These are phyloP conservation scores for Thinopyrum elongatum DNA, from an alignment of 176 grass and related monocot species.

Conservation along the genomic window DNA sequence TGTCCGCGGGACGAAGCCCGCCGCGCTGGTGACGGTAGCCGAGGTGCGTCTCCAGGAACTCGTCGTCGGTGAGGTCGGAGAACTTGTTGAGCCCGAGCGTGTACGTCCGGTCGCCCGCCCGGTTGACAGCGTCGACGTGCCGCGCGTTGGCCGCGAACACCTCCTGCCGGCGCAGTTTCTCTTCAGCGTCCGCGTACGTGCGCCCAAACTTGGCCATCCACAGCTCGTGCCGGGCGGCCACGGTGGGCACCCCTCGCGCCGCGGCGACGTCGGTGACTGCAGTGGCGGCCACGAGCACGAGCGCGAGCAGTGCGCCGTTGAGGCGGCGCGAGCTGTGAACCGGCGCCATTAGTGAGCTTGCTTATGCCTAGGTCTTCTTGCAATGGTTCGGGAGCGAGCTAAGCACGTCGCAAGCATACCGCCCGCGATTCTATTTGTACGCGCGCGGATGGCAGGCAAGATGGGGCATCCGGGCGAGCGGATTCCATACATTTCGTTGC, in stretches of 20 bases:
- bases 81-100: slow-evolving; percentile 43
- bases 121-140: slow-evolving; percentile 47
- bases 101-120: slow-evolving; percentile 35
- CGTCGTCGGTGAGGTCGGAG: slow-evolving; percentile 45
- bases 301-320: not conserved
- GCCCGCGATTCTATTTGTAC: not conserved
- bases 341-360: slow-evolving; percentile 11
- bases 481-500: not conserved
- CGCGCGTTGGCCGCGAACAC: slow-evolving; percentile 37
- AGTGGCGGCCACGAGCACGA: not conserved
- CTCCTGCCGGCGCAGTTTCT: slow-evolving; percentile 30
- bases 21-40: not conserved
- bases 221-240: slow-evolving; percentile 27
- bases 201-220: slow-evolving; percentile 47
- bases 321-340: not conserved
- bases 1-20: not conserved
- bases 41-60: slow-evolving; percentile 30
- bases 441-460: not conserved
- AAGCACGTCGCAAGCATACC: not conserved
- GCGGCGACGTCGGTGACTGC: not conserved
- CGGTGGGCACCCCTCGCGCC: too few relatives aligned
- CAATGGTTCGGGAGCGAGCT: not conserved
- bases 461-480: not conserved
- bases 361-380: not conserved
- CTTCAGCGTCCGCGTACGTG: slow-evolving; percentile 32